phyloP scores from a whole-genome alignment of 2,329 filamentous ascomycete species.

The Apiospora hydei region DNA sequence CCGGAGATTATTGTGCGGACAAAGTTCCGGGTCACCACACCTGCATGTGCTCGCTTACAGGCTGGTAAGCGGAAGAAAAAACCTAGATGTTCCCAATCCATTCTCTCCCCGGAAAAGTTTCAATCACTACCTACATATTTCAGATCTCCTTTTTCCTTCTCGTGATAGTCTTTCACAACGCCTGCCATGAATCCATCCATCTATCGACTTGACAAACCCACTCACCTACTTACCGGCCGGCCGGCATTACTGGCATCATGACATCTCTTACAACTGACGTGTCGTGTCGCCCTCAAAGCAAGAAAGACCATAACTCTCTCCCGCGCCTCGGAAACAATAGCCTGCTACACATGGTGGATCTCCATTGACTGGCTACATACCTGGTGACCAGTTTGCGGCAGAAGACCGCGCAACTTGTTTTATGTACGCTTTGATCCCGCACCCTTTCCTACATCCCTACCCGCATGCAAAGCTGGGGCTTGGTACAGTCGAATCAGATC shows the following conservation, averaged over 20 bases:
- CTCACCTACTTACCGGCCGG: no score
- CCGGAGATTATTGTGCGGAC: not conserved
- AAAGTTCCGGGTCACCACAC: not conserved
- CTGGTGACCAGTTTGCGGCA: not conserved
- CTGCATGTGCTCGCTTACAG: not conserved
- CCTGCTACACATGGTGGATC: not conserved
- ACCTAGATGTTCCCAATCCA: not conserved
- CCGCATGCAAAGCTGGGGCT: not conserved
- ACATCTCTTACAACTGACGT: conserved; percentile 3
- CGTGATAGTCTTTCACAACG: not conserved
- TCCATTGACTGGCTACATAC: not conserved
- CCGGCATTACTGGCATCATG: no score
- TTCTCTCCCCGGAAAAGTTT: not conserved
- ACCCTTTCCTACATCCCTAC: not conserved
- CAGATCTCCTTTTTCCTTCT: not conserved
- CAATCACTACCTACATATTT: not conserved
- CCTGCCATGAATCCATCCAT: no score
- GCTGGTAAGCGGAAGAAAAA: not conserved
- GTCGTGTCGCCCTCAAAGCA: not conserved
- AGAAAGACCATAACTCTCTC: not conserved
- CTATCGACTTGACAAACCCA: no score
- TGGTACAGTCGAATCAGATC: not conserved
- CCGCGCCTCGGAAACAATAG: not conserved
- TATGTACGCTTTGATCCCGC: conserved; percentile 20
- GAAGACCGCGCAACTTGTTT: not conserved